A percentile compares a stretch with the other conserved stretches of the same genome.
Evolutionary conservation across 2,329 filamentous ascomycete genomes (phyloP).

Genomic region (Colletotrichum sp.): DNA sequence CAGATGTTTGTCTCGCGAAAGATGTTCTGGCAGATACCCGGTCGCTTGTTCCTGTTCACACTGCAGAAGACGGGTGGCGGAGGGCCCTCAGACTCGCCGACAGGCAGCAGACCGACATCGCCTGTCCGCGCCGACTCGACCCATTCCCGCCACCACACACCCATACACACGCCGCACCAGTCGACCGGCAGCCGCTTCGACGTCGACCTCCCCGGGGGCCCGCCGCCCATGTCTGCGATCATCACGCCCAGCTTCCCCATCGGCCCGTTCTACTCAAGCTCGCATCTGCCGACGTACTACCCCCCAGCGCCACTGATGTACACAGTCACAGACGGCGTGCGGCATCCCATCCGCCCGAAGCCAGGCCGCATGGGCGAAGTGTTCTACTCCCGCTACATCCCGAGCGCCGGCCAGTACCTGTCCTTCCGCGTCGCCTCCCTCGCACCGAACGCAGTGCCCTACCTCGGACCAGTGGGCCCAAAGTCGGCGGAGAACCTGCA

Average conservation of each 20-base stretch:
- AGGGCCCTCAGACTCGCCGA: conserved; percentile 54
- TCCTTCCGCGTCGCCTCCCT: conserved; percentile 86
- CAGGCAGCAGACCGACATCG: conserved; percentile 58
- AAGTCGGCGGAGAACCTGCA: conserved; percentile 43
- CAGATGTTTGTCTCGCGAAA: conserved; percentile 82
- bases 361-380: conserved; percentile 89
- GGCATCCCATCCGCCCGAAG: conserved; percentile 87
- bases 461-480: conserved; percentile 63
- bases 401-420: conserved; percentile 81
- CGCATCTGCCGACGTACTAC: conserved; percentile 89
- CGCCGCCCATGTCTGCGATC: conserved; percentile 38
- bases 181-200: conserved; percentile 26
- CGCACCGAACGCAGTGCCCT: conserved; percentile 66
- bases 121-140: conserved; percentile 43
- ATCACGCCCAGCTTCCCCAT: conserved; percentile 45
- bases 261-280: conserved; percentile 81
- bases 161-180: conserved; percentile 29
- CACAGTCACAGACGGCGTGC: conserved; percentile 75
- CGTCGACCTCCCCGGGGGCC: conserved; percentile 42
- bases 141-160: conserved; percentile 26
- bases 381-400: conserved; percentile 88
- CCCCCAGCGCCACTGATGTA: conserved; percentile 85
- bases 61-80: conserved; percentile 62
- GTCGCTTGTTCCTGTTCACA: conserved; percentile 86
- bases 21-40: conserved; percentile 92